Conservation (phyloP, 352 stramenopile species). For the Phytophthora melonis region DNA sequence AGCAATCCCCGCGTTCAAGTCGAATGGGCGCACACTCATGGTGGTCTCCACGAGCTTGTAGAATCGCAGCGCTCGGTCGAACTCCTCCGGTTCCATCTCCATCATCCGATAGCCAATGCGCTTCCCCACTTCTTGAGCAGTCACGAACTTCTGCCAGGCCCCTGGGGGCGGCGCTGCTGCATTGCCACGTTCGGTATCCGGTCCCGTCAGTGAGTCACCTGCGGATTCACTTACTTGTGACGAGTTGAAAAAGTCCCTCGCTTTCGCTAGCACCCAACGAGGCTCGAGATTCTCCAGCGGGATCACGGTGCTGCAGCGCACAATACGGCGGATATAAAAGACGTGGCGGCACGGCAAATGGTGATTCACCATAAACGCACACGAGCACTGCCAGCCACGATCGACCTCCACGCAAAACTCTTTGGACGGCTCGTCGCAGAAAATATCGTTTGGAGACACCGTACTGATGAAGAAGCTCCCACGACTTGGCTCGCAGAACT, state of each 20-base stretch:
- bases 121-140: constrained; percentile 42
- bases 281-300: constrained; percentile 38
- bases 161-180: constrained; percentile 26
- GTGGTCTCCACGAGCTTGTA: constrained; percentile 49
- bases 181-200: background rate
- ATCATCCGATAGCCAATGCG: constrained; percentile 44
- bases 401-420: constrained; percentile 48
- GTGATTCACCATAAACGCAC: constrained; percentile 50
- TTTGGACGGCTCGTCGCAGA: constrained; percentile 42
- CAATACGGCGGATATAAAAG: constrained; percentile 47
- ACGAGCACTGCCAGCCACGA: constrained; percentile 47
- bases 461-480: constrained; percentile 44
- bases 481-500: constrained; percentile 45
- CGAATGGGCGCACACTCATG: constrained; percentile 39
- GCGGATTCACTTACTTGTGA: constrained; percentile 1
- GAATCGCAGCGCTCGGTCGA: constrained; percentile 38
- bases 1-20: constrained; percentile 22
- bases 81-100: constrained; percentile 40
- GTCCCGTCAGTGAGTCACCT: constrained; percentile 2
- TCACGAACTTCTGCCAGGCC: constrained; percentile 46
- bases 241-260: constrained; percentile 33
- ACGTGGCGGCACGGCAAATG: constrained; percentile 45
- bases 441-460: constrained; percentile 39
- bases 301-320: constrained; percentile 43
- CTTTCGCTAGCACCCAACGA: constrained; percentile 39